A percentile compares a stretch with the other conserved stretches of the same genome.
Conservation (phyloP, 768 basidiomycete species). For the Kwoniella dendrophila region DNA sequence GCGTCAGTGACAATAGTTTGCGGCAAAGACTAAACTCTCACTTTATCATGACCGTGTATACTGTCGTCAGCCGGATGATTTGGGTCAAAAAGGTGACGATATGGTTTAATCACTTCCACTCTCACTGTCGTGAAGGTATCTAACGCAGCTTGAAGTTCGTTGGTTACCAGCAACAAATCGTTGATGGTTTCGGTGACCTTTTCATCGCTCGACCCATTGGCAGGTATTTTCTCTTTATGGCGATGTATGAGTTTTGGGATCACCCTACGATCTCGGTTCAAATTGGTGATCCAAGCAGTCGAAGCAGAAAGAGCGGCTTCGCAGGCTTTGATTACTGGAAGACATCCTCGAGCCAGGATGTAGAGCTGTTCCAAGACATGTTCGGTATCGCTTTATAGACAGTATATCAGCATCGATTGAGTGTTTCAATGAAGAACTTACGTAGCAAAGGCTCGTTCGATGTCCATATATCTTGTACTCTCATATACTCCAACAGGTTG, state of each 20-base stretch:
- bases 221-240: neutral
- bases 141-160: conserved; percentile 33
- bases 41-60: conserved; percentile 16
- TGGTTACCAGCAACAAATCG: conserved; percentile 15
- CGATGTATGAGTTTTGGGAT: conserved; percentile 6
- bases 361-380: conserved; percentile 45
- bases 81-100: conserved; percentile 49
- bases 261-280: conserved; percentile 33
- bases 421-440: conserved; percentile 17
- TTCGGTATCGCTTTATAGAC: conserved; percentile 36
- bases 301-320: conserved; percentile 25
- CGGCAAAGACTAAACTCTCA: conserved; percentile 4
- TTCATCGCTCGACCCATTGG: conserved; percentile 14
- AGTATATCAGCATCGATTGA: neutral
- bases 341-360: conserved; percentile 34
- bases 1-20: conserved; percentile 1
- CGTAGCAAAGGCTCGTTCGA: conserved; percentile 43
- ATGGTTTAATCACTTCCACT: conserved; percentile 42
- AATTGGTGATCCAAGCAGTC: conserved; percentile 31
- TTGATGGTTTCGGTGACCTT: neutral
- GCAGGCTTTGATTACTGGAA: conserved; percentile 37
- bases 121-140: conserved; percentile 31
- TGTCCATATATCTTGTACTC: conserved; percentile 50
- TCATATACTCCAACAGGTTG: conserved; percentile 54
- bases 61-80: conserved; percentile 30